These are phyloP conservation scores for Rhytidiadelphus loreus DNA, from an alignment of 225 moss, liverwort and hornwort species.

Conservation along the genomic window DNA sequence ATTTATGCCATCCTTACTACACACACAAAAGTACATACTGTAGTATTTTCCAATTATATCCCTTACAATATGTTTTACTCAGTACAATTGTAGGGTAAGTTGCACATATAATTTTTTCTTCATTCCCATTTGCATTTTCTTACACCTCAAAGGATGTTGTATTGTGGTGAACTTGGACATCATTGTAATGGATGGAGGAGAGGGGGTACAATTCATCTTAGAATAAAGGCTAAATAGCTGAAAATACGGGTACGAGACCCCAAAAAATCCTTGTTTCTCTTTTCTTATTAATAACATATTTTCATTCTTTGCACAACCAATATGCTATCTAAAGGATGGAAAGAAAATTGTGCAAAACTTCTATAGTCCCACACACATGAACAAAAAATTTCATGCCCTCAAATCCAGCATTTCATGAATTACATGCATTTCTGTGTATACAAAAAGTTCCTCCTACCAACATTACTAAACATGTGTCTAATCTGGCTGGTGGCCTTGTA, in stretches of 20 bases:
- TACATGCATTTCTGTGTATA: fast-evolving
- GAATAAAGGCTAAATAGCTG: too few species aligned
- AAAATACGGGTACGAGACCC: fast-evolving
- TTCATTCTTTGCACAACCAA: neutral
- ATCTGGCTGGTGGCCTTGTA: too few species aligned
- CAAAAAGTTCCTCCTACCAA: neutral
- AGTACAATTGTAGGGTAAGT: neutral
- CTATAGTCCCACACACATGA: fast-evolving
- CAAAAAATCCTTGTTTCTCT: fast-evolving
- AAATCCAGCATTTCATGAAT: neutral
- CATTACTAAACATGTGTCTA: too few species aligned
- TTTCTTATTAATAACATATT: fast-evolving
- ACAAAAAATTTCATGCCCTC: neutral
- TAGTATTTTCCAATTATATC: fast-evolving
- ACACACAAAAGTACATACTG: neutral
- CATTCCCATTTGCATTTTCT: fast-evolving
- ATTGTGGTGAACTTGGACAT: neutral
- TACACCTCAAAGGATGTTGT: too few species aligned
- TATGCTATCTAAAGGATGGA: too few species aligned
- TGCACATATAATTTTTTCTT: neutral
- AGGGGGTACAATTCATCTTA: neutral
- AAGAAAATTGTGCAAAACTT: neutral
- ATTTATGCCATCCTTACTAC: fast-evolving
- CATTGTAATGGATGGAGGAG: fast-evolving
- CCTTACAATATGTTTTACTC: neutral